Conservation (phyloP, 768 basidiomycete genomes). For the Lentinula sp. region DNA sequence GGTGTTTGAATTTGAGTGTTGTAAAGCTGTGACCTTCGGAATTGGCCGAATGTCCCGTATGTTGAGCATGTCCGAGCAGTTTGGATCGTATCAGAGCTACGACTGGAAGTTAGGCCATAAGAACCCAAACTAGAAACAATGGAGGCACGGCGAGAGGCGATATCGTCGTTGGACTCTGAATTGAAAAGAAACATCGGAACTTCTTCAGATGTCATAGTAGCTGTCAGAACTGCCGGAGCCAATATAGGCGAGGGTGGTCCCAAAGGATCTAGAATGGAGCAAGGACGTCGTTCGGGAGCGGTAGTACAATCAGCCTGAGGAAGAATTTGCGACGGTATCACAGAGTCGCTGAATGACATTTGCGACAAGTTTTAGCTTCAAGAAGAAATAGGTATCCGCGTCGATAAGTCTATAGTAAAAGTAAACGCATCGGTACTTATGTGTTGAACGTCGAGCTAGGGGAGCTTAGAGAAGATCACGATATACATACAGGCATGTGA, state of each 20-base stretch:
- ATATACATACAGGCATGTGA: too few species aligned
- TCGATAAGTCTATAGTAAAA: too few species aligned
- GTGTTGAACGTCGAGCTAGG: too few species aligned
- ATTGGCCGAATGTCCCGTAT: slow-evolving; percentile 5
- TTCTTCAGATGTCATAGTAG: slow-evolving; percentile 36
- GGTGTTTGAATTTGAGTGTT: background rate
- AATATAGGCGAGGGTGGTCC: slow-evolving; percentile 43
- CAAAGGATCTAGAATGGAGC: slow-evolving; percentile 33
- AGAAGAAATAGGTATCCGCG: too few species aligned
- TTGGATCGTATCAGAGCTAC: background rate
- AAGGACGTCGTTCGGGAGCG: slow-evolving; percentile 14
- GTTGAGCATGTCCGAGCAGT: background rate
- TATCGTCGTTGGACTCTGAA: slow-evolving; percentile 1
- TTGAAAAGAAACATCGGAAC: slow-evolving; percentile 48
- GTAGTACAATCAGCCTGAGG: background rate
- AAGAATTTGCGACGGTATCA: background rate
- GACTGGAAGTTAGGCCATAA: background rate
- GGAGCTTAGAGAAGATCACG: too few species aligned
- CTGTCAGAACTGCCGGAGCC: slow-evolving; percentile 27
- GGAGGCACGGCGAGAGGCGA: background rate
- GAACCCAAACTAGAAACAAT: background rate
- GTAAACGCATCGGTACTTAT: too few species aligned
- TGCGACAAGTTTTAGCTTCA: background rate
- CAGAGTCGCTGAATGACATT: background rate
- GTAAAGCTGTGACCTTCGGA: background rate